These are phyloP conservation scores for Nadsonia commutata DNA, from an alignment of 1,139 yeast species.

Conservation along the genomic window DNA sequence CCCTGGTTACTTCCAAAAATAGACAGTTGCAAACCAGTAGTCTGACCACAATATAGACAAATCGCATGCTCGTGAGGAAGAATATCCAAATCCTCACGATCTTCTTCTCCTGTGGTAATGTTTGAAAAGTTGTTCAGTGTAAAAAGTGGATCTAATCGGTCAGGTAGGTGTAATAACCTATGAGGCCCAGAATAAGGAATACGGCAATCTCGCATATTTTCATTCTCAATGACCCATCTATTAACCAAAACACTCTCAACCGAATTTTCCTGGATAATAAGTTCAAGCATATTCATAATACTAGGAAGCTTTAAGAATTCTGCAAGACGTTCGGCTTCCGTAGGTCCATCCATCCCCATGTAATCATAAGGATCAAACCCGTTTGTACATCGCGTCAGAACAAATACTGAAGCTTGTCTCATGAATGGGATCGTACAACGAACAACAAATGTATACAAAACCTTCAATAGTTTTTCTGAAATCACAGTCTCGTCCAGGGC, in stretches of 20 bases:
- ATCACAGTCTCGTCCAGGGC: neutral
- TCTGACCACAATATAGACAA: conserved; percentile 68
- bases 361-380: conserved; percentile 28
- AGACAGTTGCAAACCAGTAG: conserved; percentile 48
- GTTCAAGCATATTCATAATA: conserved; percentile 19
- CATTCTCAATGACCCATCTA: conserved; percentile 6
- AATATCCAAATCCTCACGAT: conserved; percentile 7
- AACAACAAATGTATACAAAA: conserved; percentile 40
- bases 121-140: conserved; percentile 9
- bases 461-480: conserved; percentile 10
- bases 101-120: neutral
- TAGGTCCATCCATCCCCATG: conserved; percentile 18
- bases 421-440: conserved; percentile 52
- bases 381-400: conserved; percentile 43
- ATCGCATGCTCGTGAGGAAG: conserved; percentile 63
- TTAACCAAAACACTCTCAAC: conserved; percentile 5
- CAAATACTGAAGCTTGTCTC: conserved; percentile 49
- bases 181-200: conserved; percentile 4
- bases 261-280: conserved; percentile 7
- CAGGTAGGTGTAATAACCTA: conserved; percentile 40
- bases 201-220: neutral
- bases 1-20: conserved; percentile 16
- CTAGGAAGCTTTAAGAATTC: conserved; percentile 38
- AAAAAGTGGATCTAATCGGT: conserved; percentile 57
- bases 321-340: conserved; percentile 47